phyloP scores from a whole-genome alignment of 495 filamentous ascomycete genomes.

The Parachaetomium inaequale region DNA sequence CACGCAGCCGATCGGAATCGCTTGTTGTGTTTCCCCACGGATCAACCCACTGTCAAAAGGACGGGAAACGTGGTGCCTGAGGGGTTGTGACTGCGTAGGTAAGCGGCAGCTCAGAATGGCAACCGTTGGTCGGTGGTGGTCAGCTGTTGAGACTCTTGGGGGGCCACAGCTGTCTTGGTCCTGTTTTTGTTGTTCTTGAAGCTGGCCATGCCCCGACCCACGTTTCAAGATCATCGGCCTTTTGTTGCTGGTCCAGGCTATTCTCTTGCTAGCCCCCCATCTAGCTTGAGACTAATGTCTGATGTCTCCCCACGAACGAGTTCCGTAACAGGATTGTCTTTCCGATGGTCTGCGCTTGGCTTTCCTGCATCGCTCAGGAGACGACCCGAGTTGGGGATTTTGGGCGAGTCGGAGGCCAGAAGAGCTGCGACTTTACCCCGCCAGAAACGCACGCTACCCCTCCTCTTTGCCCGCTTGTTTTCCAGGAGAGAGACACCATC shows the following conservation, averaged over 20 bases:
- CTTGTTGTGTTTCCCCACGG: conserved; percentile 3
- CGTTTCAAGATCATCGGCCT: conserved; percentile 2
- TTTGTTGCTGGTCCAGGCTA: neutral
- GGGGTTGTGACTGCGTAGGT: neutral
- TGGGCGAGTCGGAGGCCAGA: conserved; percentile 12
- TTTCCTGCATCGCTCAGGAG: conserved; percentile 9
- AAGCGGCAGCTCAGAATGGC: neutral
- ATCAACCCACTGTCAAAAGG: conserved; percentile 16
- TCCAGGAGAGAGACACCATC: neutral
- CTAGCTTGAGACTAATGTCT: neutral
- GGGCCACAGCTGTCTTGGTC: neutral
- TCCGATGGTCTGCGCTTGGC: conserved; percentile 7
- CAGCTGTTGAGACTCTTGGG: neutral
- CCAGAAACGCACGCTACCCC: conserved; percentile 10
- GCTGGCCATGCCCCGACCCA: neutral
- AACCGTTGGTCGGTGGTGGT: neutral
- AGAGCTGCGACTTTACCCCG: conserved; percentile 9
- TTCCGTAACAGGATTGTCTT: neutral
- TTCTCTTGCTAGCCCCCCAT: neutral
- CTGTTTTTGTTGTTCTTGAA: neutral
- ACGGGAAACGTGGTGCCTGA: conserved; percentile 9
- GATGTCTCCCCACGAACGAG: neutral
- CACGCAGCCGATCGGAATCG: conserved; percentile 6
- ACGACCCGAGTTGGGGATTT: neutral
- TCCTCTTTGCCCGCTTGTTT: conserved; percentile 4